Percentiles rank a stretch among this genome's conserved stretches.
Conservation (phyloP, 345 rosid genomes). For the Arabidopsis arenosa region DNA sequence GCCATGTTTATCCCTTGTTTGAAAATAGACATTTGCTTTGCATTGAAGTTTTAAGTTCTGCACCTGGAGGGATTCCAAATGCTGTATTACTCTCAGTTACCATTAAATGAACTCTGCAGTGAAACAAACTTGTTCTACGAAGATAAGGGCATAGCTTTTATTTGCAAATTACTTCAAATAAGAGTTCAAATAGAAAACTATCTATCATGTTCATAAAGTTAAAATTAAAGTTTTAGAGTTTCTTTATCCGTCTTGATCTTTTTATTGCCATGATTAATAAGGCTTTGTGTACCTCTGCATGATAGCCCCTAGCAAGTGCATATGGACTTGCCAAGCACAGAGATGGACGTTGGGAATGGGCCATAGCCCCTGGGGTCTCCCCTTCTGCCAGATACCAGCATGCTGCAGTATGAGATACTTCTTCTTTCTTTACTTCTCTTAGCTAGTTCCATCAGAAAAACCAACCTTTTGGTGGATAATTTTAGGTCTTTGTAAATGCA, state of each 20-base stretch:
- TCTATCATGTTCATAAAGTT: slow-evolving; percentile 14
- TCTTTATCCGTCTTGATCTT: not conserved
- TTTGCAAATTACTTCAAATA: not conserved
- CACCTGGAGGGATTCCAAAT: slow-evolving; percentile 4
- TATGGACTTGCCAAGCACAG: slow-evolving; percentile 99
- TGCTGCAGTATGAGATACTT: slow-evolving; percentile 81
- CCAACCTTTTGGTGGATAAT: slow-evolving; percentile 26
- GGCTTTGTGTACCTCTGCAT: slow-evolving; percentile 14
- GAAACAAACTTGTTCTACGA: not conserved
- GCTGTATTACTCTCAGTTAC: not conserved
- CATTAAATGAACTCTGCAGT: slow-evolving; percentile 1
- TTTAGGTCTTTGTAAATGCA: slow-evolving; percentile 97
- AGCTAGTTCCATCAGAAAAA: slow-evolving; percentile 21
- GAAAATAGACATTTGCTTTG: slow-evolving; percentile 3
- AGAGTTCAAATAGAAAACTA: not conserved
- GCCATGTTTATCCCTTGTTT: slow-evolving; percentile 12
- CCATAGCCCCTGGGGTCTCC: slow-evolving; percentile 98
- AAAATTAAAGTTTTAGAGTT: slow-evolving; percentile 13
- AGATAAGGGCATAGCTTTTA: slow-evolving; percentile 15
- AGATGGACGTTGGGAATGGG: slow-evolving; percentile 99
- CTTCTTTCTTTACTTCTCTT: slow-evolving; percentile 16
- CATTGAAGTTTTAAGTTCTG: slow-evolving; percentile 10
- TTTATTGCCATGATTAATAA: slow-evolving; percentile 18
- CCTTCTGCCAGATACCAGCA: slow-evolving; percentile 99
- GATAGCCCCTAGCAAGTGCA: slow-evolving; percentile 94